Evolutionary conservation across 345 rosid species (phyloP), one percentile per base, ranked within the genome.

Genomic region (Mercurialis annua): DNA sequence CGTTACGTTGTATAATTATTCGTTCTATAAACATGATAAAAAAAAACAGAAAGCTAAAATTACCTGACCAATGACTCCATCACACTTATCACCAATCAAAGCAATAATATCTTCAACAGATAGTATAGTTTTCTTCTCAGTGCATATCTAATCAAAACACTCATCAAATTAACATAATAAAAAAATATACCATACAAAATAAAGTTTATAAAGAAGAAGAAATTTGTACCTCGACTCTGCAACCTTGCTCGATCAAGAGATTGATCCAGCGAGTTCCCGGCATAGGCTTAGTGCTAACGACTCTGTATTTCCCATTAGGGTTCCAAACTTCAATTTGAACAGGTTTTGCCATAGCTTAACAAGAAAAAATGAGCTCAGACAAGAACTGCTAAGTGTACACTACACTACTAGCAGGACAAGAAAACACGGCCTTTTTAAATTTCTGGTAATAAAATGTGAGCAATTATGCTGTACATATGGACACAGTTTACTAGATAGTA

Each of bases 221-320:
- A 57, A 36, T 42, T 21, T 18, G 8, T 75, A 92, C 98, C 91
- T 94, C 99, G 51, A 94, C 84, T 3, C 97, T 94, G 78, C 95
- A 89, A 42, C 87, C 99, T 65, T 94, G 90, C 66, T 91, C 89
- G 62, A 87, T 55, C 73, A 94, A 69, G 86, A 94, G 95, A 65
- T 94, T 87, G 78, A 94, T 91, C 99, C 97, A 94, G 64, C 99
- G 96, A 78, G 97, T 89, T 24, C 99, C 96, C 7, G 99, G 97
- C 99, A 94, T 94, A 33, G 99, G 52, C 62, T 94, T 94, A 12
- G 97, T 94, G 84, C 99, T 91, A 27, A 94, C 81, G 14, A 94
- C 97, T 80, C 99, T 85, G 84, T 86, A 89, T 52, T 80, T 94
- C 18, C 99, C 99, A 77, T 64, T 91, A 5, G 99, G 96, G 59